Evolutionary conservation across 139 green algal genomes (phyloP).

Genomic region (Dunaliella primolecta): DNA sequence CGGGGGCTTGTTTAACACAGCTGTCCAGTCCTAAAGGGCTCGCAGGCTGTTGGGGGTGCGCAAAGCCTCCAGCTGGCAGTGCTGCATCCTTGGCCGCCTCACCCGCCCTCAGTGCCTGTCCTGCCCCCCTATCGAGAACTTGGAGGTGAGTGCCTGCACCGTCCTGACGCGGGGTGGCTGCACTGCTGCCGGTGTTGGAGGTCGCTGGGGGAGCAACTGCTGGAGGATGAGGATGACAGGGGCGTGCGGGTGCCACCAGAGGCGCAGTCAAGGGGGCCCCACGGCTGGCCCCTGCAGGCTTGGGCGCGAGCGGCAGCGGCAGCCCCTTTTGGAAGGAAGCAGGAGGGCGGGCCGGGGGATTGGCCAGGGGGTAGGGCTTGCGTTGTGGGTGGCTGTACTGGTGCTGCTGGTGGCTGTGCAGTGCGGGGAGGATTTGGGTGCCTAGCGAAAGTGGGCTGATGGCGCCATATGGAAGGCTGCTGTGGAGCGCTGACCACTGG

Average conservation of each 20-base stretch:
- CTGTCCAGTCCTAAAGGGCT: background rate
- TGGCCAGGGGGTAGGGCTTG: too few species aligned
- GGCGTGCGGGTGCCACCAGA: too few species aligned
- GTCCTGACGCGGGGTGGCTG: too few species aligned
- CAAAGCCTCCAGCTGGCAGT: too few species aligned
- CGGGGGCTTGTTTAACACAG: background rate
- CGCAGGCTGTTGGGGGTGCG: background rate
- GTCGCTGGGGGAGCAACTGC: too few species aligned
- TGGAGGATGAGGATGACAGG: too few species aligned
- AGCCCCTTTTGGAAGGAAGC: too few species aligned
- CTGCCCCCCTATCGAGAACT: background rate
- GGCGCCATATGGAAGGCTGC: background rate
- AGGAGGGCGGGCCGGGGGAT: background rate
- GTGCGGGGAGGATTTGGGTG: background rate
- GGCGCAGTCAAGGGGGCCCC: too few species aligned
- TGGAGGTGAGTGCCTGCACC: too few species aligned
- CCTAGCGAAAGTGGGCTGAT: background rate
- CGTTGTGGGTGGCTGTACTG: too few species aligned
- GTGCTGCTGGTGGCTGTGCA: background rate
- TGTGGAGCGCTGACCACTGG: background rate
- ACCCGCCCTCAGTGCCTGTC: background rate
- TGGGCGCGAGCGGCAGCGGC: background rate
- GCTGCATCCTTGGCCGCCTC: background rate
- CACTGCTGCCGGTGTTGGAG: too few species aligned
- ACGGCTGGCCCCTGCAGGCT: background rate